These are phyloP conservation scores for Pelargonium cotyledonis DNA, from an alignment of 441 rosid genomes.

Conservation along the genomic window DNA sequence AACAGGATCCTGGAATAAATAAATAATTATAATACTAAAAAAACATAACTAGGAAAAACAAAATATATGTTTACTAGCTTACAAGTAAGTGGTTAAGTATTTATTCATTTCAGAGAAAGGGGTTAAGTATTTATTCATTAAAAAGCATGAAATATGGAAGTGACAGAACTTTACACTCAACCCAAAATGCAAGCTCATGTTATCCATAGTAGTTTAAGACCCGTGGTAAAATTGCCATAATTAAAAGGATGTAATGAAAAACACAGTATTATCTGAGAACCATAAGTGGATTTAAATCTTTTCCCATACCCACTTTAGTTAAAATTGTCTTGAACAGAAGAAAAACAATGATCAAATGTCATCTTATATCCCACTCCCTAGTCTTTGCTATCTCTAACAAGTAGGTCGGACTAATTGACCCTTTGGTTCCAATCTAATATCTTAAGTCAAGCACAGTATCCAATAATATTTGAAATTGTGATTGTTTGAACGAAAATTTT, in stretches of 20 bases:
- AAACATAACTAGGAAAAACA: neutral
- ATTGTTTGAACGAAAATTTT: neutral
- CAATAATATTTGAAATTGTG: neutral
- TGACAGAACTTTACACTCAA: neutral
- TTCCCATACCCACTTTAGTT: neutral
- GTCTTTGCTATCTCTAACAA: neutral
- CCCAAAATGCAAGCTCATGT: neutral
- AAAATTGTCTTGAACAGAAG: conserved; percentile 3
- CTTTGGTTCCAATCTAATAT: conserved; percentile 11
- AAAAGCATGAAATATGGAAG: conserved; percentile 1
- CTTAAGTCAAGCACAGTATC: neutral
- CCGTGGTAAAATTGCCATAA: neutral
- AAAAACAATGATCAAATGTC: neutral
- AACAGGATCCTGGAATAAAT: conserved; percentile 48
- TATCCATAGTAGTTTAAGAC: neutral
- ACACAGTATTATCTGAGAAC: neutral
- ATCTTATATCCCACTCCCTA: neutral
- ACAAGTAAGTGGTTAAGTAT: neutral
- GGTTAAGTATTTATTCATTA: neutral
- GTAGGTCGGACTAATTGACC: neutral
- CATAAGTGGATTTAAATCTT: neutral
- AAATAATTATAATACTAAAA: conserved; percentile 18
- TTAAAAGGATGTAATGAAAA: neutral
- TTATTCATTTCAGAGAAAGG: neutral
- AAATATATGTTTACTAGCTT: neutral